Percentiles rank a stretch among this genome's conserved stretches.
phyloP scores from a whole-genome alignment of 768 basidiomycete genomes.

The Termitomyces heimii region DNA sequence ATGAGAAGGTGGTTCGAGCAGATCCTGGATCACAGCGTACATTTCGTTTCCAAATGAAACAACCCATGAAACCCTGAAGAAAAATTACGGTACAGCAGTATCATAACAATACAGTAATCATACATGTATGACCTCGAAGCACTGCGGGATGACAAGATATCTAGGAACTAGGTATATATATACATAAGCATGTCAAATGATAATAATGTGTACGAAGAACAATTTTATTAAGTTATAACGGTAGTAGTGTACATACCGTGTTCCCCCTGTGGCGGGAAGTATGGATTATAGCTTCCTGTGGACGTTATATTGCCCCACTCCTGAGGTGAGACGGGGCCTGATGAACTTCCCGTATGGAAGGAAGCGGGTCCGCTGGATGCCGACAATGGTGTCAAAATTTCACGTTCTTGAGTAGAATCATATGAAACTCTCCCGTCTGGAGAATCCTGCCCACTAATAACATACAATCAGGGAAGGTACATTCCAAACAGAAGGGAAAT shows the following conservation, averaged over 20 bases:
- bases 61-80: slow-evolving; percentile 8
- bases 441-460: slow-evolving; percentile 42
- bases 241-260: slow-evolving; percentile 52
- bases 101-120: slow-evolving; percentile 9
- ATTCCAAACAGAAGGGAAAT: background rate
- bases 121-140: slow-evolving; percentile 9
- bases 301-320: slow-evolving; percentile 57
- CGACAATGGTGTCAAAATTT: slow-evolving; percentile 50
- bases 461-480: slow-evolving; percentile 5
- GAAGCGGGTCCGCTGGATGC: slow-evolving; percentile 43
- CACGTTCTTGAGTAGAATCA: slow-evolving; percentile 58
- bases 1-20: slow-evolving; percentile 32
- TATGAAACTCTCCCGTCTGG: slow-evolving; percentile 43
- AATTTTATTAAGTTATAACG: slow-evolving; percentile 42
- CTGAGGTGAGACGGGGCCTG: slow-evolving; percentile 45
- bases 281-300: slow-evolving; percentile 53
- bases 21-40: slow-evolving; percentile 40
- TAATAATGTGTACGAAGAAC: slow-evolving; percentile 1
- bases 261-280: slow-evolving; percentile 55
- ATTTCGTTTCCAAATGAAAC: slow-evolving; percentile 40
- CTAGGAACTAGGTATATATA: slow-evolving; percentile 11
- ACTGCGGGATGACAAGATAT: slow-evolving; percentile 9
- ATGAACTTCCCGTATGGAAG: slow-evolving; percentile 35
- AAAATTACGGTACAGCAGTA: slow-evolving; percentile 16
- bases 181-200: slow-evolving; percentile 1